These are phyloP conservation scores for Yamadazyma buinensis DNA, from an alignment of 1,139 yeast species.

Conservation along the genomic window DNA sequence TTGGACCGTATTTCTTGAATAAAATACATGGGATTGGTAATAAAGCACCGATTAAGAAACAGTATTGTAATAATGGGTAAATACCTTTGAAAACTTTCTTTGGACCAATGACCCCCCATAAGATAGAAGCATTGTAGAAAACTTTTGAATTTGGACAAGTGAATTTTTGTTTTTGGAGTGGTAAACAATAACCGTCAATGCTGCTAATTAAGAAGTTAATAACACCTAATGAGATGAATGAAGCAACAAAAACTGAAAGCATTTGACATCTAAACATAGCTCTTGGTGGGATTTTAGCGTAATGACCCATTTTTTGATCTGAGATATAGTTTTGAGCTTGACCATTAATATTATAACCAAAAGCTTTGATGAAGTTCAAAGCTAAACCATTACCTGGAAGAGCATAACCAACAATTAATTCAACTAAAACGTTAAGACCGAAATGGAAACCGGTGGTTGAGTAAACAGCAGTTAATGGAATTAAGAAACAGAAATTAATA, in stretches of 20 bases:
- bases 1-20: conserved; percentile 30
- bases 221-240: conserved; percentile 48
- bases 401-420: conserved; percentile 56
- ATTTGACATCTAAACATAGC: conserved; percentile 56
- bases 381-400: conserved; percentile 60
- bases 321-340: conserved; percentile 53
- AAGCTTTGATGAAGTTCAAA: conserved; percentile 52
- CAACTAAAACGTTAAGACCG: conserved; percentile 54
- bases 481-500: conserved; percentile 47
- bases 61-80: conserved; percentile 43
- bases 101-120: conserved; percentile 63
- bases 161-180: conserved; percentile 34
- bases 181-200: conserved; percentile 38
- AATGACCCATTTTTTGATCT: conserved; percentile 57
- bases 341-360: conserved; percentile 53
- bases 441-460: conserved; percentile 49
- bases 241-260: conserved; percentile 32
- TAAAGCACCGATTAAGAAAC: conserved; percentile 50
- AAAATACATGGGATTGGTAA: conserved; percentile 37
- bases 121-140: conserved; percentile 46
- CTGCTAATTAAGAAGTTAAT: conserved; percentile 44
- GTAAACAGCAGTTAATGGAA: conserved; percentile 45
- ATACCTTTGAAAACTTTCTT: conserved; percentile 44
- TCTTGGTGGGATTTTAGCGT: conserved; percentile 53
- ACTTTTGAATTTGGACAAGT: conserved; percentile 46